These are phyloP conservation scores for Carex sylvatica DNA, from an alignment of 202 grass and related monocot species.

Conservation along the genomic window DNA sequence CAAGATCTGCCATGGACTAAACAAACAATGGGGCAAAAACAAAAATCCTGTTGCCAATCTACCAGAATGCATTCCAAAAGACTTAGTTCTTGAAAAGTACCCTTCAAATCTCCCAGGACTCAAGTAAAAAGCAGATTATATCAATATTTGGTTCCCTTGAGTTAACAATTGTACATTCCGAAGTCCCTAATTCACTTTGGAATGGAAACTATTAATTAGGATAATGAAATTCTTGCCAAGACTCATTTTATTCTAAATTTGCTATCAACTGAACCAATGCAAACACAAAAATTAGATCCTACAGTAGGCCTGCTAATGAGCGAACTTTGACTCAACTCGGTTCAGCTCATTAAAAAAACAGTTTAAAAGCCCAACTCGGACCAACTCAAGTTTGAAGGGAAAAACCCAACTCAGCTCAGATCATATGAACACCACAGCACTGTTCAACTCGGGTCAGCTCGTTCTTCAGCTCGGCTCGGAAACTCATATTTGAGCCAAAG, in stretches of 20 bases:
- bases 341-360: too few relatives aligned
- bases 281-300: neutral
- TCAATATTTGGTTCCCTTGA: neutral
- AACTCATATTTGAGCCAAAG: too few relatives aligned
- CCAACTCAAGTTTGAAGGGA: too few relatives aligned
- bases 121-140: neutral
- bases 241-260: neutral
- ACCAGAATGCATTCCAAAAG: neutral
- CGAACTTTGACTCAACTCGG: too few relatives aligned
- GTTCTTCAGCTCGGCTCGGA: too few relatives aligned
- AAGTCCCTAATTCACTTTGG: neutral
- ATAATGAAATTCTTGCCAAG: neutral
- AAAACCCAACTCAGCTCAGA: too few relatives aligned
- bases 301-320: too few relatives aligned
- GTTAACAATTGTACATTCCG: neutral
- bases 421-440: too few relatives aligned
- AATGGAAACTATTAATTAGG: neutral
- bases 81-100: neutral
- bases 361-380: too few relatives aligned
- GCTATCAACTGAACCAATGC: neutral
- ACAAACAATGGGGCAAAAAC: neutral
- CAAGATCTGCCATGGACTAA: neutral
- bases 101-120: neutral
- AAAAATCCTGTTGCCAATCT: neutral
- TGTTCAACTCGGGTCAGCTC: too few relatives aligned